Evolutionary conservation across 371 early-diverging fungal species (phyloP).

Genomic region (Mucor circinelloides): DNA sequence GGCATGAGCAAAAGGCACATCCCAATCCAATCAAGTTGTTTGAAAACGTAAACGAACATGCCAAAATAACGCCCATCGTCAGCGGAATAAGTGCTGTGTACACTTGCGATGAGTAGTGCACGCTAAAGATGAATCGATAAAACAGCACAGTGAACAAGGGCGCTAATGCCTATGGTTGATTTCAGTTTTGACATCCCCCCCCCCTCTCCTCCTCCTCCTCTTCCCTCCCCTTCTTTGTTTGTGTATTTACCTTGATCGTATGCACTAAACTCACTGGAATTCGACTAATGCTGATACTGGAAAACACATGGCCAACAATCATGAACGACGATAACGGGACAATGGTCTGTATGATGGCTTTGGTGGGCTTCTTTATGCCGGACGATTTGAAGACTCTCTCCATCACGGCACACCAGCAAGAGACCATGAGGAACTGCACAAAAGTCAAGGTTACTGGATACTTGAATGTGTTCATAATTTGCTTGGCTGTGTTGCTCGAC

Average conservation of each 20-base stretch:
- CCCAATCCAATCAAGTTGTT: conserved; percentile 69
- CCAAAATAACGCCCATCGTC: conserved; percentile 80
- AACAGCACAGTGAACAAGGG: conserved; percentile 87
- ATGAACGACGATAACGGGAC: conserved; percentile 76
- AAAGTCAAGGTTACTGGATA: conserved; percentile 83
- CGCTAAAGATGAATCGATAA: conserved; percentile 69
- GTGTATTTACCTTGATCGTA: conserved; percentile 78
- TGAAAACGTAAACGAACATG: conserved; percentile 49
- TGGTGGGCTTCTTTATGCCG: conserved; percentile 56
- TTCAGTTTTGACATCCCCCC: background rate
- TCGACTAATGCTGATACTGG: conserved; percentile 72
- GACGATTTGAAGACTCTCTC: conserved; percentile 43
- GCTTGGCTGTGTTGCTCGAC: conserved; percentile 82
- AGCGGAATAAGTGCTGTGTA: conserved; percentile 79
- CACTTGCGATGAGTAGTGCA: conserved; percentile 66
- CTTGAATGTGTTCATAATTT: conserved; percentile 69
- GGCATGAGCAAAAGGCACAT: conserved; percentile 73
- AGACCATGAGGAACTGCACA: conserved; percentile 79
- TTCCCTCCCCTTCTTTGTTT: background rate
- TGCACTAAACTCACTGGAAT: conserved; percentile 87
- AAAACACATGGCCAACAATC: conserved; percentile 85
- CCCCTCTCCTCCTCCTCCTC: background rate
- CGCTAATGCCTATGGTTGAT: conserved; percentile 67
- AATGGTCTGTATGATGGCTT: conserved; percentile 61
- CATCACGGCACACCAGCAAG: conserved; percentile 48